Evolutionary conservation across 768 basidiomycete genomes (phyloP), one percentile per base, ranked within the genome.

Genomic region (Chiua virens): DNA sequence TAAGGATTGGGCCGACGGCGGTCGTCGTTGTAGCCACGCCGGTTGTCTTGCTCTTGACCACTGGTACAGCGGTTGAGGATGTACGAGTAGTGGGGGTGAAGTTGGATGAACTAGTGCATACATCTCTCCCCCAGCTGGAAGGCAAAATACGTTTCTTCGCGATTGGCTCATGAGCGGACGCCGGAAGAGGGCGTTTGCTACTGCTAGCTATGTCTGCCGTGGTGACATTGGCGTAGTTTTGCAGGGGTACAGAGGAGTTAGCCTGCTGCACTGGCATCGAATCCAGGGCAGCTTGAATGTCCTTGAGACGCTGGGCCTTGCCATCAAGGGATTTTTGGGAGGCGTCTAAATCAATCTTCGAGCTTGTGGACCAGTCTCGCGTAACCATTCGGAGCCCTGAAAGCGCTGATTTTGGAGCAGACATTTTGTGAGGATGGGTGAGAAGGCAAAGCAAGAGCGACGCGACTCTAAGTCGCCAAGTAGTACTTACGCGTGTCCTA

Each of bases 361-460:
- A 76, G 41, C 72, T 73, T 14, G 63, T 62, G 1, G 85, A 86
- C 64, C 81, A 90, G 65, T 89, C 82, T 51, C 89, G 79, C 55
- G 75, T 75, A 40, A 89, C 54, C 1, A 76, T 75, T 32, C 79
- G 71, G 21, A 90, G 76, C 1, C 87, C 88, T 1, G 87, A 89
- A 57, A 73, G 73, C 15, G 72, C 53, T 20, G 45, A 50, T 50
- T 72, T 75, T 23, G 68, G 56, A 57, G 69, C 69, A 35, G 56
- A 57, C 68, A 71, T 70, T 5, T 21, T 9, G n/a, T n/a, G 27
- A 14, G 10, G 18, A 15, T 4, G 32, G 8, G 34, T n/a, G 27
- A 45, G 30, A 27, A 40, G 39, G 17, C 18, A 42, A 8, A 18
- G 22, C 21, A 11, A 17, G 9, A 2, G 40, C 18, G 23, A 32